Base-by-base conservation (phyloP, 257 asterid genomes). In the Penstemon davidsonii region DNA sequence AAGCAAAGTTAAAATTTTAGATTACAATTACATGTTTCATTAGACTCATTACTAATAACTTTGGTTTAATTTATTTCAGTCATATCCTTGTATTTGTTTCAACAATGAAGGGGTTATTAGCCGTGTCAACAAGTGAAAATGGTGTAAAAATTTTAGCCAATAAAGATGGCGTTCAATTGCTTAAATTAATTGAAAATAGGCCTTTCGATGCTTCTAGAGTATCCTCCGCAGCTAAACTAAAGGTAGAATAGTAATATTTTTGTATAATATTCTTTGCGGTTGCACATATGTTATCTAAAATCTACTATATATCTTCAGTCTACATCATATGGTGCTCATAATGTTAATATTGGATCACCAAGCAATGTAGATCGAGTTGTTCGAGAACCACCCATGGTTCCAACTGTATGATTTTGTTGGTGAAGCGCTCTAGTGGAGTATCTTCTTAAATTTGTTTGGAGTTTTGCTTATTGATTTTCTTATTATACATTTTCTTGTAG, bases 91-190 rank as follows among this genome's bases (percentile, higher is more conserved):
- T n/a, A n/a, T n/a, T n/a, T n/a, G n/a, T n/a, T n/a, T n/a, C n/a
- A n/a, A n/a, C n/a, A n/a, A n/a, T n/a, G n/a, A n/a, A n/a, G n/a
- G n/a, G n/a, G n/a, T n/a, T n/a, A n/a, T n/a, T n/a, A n/a, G n/a
- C n/a, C n/a, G n/a, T n/a, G n/a, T n/a, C n/a, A n/a, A n/a, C n/a
- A n/a, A n/a, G n/a, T n/a, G n/a, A n/a, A n/a, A n/a, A n/a, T n/a
- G n/a, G n/a, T n/a, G 73, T 85, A 58, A 85, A 85, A 72, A 79
- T 83, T 64, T 71, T 85, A 68, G 91, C 91, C 9, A 85, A 81
- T 71, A 12, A 79, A 61, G 91, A 85, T 18, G 91, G 91, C 64
- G 63, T 76, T 67, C 80, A 82, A 75, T 78, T 81, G 10, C 76
- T 85, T 52, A 64, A 85, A 54, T 60, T 74, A 55, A 66, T 83